Conservation (phyloP, 371 early-diverging fungal species). For the Mortierella sp. region DNA sequence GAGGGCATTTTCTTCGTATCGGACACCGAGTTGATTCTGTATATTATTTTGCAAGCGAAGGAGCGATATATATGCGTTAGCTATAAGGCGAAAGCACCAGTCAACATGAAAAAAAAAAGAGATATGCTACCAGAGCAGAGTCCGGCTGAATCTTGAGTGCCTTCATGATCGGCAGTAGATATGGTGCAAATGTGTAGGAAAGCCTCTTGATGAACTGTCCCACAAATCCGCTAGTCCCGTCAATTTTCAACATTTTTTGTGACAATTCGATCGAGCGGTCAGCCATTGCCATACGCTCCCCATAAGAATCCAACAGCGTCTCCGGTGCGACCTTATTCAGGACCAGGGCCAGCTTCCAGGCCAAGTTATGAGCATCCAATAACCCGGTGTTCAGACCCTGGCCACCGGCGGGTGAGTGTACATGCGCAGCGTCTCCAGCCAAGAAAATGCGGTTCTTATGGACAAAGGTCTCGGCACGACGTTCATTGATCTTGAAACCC, state of each 20-base stretch:
- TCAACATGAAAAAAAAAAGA: no score
- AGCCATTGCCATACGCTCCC: not conserved
- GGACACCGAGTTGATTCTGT: constrained; percentile 10
- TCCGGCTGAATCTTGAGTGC: no score
- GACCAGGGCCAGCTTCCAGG: constrained; percentile 34
- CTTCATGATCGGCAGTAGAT: no score
- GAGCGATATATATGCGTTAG: no score
- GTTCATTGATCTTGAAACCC: constrained; percentile 47
- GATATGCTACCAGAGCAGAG: no score
- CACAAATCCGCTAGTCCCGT: not conserved
- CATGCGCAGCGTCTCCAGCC: constrained; percentile 61
- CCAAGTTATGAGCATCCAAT: constrained; percentile 23
- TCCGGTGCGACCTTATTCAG: constrained; percentile 7
- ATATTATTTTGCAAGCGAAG: no score
- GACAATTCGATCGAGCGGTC: constrained; percentile 5
- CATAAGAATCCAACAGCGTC: constrained; percentile 13
- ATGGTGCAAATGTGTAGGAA: not conserved
- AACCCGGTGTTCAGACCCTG: constrained; percentile 35
- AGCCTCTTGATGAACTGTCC: no score
- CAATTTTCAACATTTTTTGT: not conserved
- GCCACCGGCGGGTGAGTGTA: constrained; percentile 59
- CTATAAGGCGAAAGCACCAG: no score
- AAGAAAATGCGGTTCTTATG: constrained; percentile 50
- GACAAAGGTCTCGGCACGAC: constrained; percentile 25
- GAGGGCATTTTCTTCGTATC: constrained; percentile 21